Base-by-base conservation (phyloP, 768 basidiomycete species). In the Boletellus ananiceps region DNA sequence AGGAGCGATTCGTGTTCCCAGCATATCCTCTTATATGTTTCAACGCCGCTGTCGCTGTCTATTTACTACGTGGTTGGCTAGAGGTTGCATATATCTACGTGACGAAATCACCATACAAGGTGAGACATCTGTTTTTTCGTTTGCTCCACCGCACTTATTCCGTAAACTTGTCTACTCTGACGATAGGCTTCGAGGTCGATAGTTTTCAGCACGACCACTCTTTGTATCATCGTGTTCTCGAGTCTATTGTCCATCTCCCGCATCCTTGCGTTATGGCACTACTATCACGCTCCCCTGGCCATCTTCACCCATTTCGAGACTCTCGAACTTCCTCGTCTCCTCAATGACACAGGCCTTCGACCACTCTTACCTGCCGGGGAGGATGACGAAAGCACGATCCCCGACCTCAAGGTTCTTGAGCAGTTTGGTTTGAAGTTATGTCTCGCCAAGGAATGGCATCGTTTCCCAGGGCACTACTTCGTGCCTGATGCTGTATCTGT, bases 1-100 rank as follows among this genome's bases (percentile, higher is more conserved):
- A 99, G 69, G 96, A 99, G 64, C 78, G 96, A n/a, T 99, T 99
- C 72, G 88, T 97, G 83, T 98, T 85, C 68, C 95, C 96, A 1
- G 86, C 81, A 2, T 98, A 95, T 65, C 88, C 92, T 2, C 67
- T 98, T 29, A 69, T 98, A 40, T 92, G 91, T 62, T 92, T 98
- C 71, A 97, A 97, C 62, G 95, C 93, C 0, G 90, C 92, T 4
- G 84, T 93, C n/a, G 76, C 84, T 12, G 55, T 95, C 11, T 97
- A 89, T 65, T 75, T 99, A 37, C 58, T 88, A 13, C 80, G 93
- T 50, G 93, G 93, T 12, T 93, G 87, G 90, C 66, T 90, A 54
- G 94, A 98, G 72, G 74, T 71, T 15, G 67, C 73, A 3, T 98
- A 83, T 60, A 77, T 95, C 58, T 77, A 75, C 43, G 37, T 82